phyloP scores from a whole-genome alignment of 768 basidiomycete species.

The Rubroboletus pulcherrimus region DNA sequence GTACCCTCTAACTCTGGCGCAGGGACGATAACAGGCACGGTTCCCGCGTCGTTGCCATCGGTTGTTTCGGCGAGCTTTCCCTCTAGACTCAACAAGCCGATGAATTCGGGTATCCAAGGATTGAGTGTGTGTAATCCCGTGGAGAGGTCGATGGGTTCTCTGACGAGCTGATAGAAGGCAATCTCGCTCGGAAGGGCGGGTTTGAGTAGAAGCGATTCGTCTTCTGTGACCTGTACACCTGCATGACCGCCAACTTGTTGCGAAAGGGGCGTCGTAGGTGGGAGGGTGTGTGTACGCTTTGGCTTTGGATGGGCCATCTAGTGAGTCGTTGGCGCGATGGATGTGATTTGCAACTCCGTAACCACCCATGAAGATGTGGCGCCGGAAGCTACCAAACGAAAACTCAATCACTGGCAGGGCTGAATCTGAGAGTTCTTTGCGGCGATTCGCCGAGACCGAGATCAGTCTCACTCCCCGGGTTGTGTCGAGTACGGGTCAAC shows the following conservation, averaged over 20 bases:
- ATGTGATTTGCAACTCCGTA: too few relatives aligned
- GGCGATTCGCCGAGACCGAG: neutral
- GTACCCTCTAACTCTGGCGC: slow-evolving; percentile 43
- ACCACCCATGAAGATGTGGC: too few relatives aligned
- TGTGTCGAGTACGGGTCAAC: too few relatives aligned
- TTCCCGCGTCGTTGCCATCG: slow-evolving; percentile 6
- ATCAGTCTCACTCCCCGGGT: too few relatives aligned
- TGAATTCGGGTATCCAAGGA: slow-evolving; percentile 69
- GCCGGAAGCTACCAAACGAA: too few relatives aligned
- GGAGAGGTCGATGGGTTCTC: slow-evolving; percentile 22
- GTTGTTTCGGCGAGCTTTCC: slow-evolving; percentile 30
- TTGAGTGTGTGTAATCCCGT: slow-evolving; percentile 32
- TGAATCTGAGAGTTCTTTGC: neutral
- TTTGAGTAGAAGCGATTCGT: slow-evolving; percentile 80
- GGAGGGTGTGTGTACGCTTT: slow-evolving; percentile 17
- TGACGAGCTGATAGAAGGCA: slow-evolving; percentile 62
- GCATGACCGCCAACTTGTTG: slow-evolving; percentile 82
- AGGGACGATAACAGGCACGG: slow-evolving; percentile 22
- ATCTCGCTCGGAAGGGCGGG: slow-evolving; percentile 61
- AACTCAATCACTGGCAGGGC: too few relatives aligned
- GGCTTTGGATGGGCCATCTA: slow-evolving; percentile 5
- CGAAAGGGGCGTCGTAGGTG: slow-evolving; percentile 34
- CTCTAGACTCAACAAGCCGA: slow-evolving; percentile 76
- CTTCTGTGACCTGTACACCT: slow-evolving; percentile 66
- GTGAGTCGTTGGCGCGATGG: neutral